Percentiles rank a stretch among this genome's conserved stretches.
These are phyloP conservation scores for Voacanga thouarsii DNA, from an alignment of 257 asterid genomes.

Conservation along the genomic window DNA sequence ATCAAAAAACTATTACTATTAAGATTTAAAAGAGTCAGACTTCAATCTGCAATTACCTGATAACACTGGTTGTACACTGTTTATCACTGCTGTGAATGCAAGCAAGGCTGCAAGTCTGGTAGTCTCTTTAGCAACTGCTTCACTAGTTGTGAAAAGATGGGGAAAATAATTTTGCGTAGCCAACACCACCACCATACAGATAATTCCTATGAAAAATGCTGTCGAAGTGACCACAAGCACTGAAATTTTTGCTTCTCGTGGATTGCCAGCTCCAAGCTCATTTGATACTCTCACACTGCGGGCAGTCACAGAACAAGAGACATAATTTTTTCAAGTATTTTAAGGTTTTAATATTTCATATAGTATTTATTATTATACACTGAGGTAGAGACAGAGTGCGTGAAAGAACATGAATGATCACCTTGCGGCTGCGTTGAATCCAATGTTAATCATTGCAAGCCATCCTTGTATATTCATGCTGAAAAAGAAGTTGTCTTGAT, in stretches of 20 bases:
- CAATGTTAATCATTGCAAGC: constrained; percentile 74
- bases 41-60: constrained; percentile 43
- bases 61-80: constrained; percentile 84
- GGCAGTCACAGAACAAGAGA: background rate
- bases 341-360: background rate
- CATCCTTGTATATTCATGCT: constrained; percentile 83
- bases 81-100: constrained; percentile 53
- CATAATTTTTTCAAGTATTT: background rate
- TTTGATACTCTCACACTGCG: constrained; percentile 82
- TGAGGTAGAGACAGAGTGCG: background rate
- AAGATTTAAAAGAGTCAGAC: background rate
- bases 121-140: constrained; percentile 64
- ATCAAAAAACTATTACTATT: background rate
- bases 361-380: background rate
- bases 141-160: constrained; percentile 57
- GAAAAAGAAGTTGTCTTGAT: constrained; percentile 16
- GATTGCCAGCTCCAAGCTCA: constrained; percentile 81
- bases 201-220: constrained; percentile 44
- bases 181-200: constrained; percentile 41
- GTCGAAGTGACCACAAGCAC: constrained; percentile 70
- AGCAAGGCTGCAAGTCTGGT: constrained; percentile 55
- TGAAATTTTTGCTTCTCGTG: constrained; percentile 64
- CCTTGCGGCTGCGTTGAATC: constrained; percentile 92
- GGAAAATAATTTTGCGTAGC: constrained; percentile 59
- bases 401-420: constrained; percentile 11